Conservation (phyloP, 192 early-diverging fungal species). For the Umbelopsis ramanniana region DNA sequence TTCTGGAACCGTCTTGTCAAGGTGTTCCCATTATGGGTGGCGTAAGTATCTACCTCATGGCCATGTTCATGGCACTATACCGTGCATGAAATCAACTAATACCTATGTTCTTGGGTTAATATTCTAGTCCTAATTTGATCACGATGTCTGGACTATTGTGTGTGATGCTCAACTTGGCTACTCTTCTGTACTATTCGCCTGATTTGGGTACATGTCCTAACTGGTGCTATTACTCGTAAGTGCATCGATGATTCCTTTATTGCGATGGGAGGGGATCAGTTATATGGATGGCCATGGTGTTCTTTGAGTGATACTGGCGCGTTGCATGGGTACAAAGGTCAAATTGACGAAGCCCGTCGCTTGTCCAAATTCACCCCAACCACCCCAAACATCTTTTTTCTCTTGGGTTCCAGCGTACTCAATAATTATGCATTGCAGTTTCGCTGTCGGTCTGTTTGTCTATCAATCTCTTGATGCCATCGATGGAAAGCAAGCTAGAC, state of each 20-base stretch:
- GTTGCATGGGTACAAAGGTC: neutral
- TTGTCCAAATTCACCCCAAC: neutral
- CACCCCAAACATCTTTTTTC: slow-evolving; percentile 15
- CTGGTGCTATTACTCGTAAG: slow-evolving; percentile 84
- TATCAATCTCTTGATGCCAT: slow-evolving; percentile 94
- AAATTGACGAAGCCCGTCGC: neutral
- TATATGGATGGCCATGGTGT: neutral
- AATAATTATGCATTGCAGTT: slow-evolving; percentile 34
- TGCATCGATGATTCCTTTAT: neutral
- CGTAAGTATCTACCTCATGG: slow-evolving; percentile 63
- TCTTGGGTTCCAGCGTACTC: neutral
- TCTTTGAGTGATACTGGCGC: neutral
- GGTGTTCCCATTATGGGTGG: slow-evolving; percentile 92
- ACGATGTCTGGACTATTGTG: slow-evolving; percentile 85
- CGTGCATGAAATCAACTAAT: no score
- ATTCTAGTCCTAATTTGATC: slow-evolving; percentile 81
- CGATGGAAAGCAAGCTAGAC: slow-evolving; percentile 94
- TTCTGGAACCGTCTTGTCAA: slow-evolving; percentile 93
- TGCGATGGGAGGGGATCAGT: neutral
- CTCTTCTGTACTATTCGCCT: slow-evolving; percentile 74
- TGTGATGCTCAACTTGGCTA: slow-evolving; percentile 73
- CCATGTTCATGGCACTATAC: no score
- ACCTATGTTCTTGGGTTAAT: no score
- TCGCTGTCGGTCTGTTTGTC: slow-evolving; percentile 79
- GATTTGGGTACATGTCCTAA: slow-evolving; percentile 74